Conservation (phyloP, 2,329 filamentous ascomycete genomes). For the Neofusicoccum sp. region DNA sequence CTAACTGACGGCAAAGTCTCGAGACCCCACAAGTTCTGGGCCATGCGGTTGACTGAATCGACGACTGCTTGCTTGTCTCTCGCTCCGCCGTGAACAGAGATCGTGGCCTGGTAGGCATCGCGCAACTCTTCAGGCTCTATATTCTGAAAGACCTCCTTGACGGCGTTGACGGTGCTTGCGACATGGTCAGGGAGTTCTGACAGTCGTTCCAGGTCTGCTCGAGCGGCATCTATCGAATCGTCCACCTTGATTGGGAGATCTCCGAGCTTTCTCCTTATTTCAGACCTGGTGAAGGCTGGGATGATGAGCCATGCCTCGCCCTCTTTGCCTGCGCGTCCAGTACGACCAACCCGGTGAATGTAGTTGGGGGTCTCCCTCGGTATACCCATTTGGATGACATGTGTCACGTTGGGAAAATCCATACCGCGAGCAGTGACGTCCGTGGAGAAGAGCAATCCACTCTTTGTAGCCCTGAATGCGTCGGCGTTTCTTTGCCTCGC, state of each 20-base stretch:
- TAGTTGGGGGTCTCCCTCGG: constrained; percentile 51
- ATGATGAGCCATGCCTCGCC: constrained; percentile 73
- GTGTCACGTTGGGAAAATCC: constrained; percentile 57
- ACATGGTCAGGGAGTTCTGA: constrained; percentile 43
- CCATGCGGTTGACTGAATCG: constrained; percentile 48
- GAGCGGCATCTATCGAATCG: constrained; percentile 54
- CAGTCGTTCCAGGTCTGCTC: constrained; percentile 36
- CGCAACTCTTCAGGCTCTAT: not conserved
- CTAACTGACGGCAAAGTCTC: constrained; percentile 33
- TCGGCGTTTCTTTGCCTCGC: constrained; percentile 72
- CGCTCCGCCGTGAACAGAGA: not conserved
- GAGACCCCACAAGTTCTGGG: constrained; percentile 52
- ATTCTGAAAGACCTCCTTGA: not conserved
- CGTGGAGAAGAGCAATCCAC: constrained; percentile 57
- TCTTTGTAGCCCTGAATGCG: constrained; percentile 65
- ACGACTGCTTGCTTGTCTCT: constrained; percentile 45
- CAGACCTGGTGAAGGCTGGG: constrained; percentile 54
- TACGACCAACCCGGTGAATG: constrained; percentile 56
- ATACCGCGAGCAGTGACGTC: constrained; percentile 57
- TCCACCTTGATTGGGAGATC: constrained; percentile 61
- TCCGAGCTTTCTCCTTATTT: constrained; percentile 55
- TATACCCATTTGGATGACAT: constrained; percentile 55
- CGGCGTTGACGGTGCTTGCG: not conserved
- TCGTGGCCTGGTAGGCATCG: not conserved
- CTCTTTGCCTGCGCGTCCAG: constrained; percentile 68